Conservation (phyloP, 139 green algal genomes). For the Klebsormidium nitens region DNA sequence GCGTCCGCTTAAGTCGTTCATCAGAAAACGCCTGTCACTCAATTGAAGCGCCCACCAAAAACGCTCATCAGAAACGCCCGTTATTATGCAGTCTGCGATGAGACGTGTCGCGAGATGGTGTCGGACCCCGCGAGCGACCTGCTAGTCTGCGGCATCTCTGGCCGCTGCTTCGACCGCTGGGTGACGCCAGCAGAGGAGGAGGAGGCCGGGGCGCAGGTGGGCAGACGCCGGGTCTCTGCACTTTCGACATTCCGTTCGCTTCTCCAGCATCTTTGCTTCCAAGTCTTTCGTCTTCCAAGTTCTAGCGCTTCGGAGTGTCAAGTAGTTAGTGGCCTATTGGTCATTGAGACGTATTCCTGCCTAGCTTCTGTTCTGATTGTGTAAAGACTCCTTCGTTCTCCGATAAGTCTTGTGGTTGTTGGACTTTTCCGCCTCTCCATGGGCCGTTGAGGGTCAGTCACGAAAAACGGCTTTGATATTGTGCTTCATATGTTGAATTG, state of each 20-base stretch:
- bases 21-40: no score
- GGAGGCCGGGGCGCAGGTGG: constrained; percentile 5
- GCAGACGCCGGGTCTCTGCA: background rate
- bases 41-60: no score
- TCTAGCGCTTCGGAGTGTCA: background rate
- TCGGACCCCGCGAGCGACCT: constrained; percentile 24
- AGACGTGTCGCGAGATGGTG: constrained; percentile 31
- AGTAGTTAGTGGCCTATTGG: background rate
- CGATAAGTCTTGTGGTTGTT: no score
- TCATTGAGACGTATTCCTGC: no score
- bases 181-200: constrained; percentile 29
- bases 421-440: no score
- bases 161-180: constrained; percentile 36
- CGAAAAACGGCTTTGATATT: no score
- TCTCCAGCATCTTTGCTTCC: background rate
- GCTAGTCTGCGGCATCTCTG: constrained; percentile 34
- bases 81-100: constrained; percentile 41
- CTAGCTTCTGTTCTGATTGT: background rate
- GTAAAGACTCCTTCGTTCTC: no score
- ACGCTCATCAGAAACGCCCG: no score
- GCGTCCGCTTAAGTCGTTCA: no score
- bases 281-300: background rate
- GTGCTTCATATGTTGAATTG: no score
- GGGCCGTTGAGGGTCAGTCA: no score
- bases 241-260: no score